A percentile compares a stretch with the other conserved stretches of the same genome.
phyloP scores from a whole-genome alignment of 805 yeast species.

The Saccharomycopsis javanensis region DNA sequence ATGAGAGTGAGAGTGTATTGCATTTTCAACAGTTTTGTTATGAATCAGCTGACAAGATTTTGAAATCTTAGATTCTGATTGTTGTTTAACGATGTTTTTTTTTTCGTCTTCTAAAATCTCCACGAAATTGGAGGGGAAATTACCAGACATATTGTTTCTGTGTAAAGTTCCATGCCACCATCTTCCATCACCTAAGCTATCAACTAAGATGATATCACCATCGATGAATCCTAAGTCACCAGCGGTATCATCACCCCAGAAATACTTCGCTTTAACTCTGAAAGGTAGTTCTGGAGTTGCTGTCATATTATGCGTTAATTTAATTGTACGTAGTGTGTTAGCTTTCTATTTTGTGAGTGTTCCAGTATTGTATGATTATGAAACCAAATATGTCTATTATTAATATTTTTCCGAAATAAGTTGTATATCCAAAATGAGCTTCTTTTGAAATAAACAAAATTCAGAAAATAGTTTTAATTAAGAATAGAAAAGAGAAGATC shows the following conservation, averaged over 20 bases:
- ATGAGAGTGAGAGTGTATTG: not conserved
- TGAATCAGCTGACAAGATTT: not conserved
- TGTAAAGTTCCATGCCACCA: slow-evolving; percentile 85
- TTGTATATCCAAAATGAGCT: too few species aligned
- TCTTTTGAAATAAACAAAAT: too few species aligned
- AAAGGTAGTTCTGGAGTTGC: slow-evolving; percentile 41
- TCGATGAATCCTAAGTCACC: slow-evolving; percentile 90
- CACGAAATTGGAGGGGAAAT: slow-evolving; percentile 83
- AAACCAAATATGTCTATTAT: too few species aligned
- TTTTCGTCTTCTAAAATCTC: slow-evolving; percentile 36
- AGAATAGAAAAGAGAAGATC: too few species aligned
- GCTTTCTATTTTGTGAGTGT: too few species aligned
- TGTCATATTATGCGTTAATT: not conserved
- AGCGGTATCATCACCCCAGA: slow-evolving; percentile 90
- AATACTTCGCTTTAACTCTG: slow-evolving; percentile 69
- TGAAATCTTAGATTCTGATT: not conserved
- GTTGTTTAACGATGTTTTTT: slow-evolving; percentile 18
- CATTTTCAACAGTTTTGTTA: not conserved
- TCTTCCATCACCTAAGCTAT: slow-evolving; percentile 70
- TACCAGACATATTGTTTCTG: slow-evolving; percentile 74
- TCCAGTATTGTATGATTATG: too few species aligned
- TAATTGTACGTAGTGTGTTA: too few species aligned
- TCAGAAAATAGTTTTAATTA: too few species aligned
- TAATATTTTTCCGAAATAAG: too few species aligned
- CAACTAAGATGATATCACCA: slow-evolving; percentile 84